Conservation (phyloP, 75 land plant genomes). For the Chamaecyparis obtusa region DNA sequence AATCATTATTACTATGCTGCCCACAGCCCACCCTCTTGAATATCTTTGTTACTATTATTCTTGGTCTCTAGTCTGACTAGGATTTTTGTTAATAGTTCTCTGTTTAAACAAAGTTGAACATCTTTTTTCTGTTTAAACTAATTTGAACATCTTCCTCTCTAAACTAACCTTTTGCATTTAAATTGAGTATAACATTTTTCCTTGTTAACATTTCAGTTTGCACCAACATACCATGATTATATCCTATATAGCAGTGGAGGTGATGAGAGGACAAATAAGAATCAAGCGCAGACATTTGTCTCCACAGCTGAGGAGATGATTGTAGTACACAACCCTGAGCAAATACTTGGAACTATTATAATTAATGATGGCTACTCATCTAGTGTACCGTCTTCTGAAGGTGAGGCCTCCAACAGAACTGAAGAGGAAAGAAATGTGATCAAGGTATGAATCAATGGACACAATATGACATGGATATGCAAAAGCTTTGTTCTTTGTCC, state of each 20-base stretch:
- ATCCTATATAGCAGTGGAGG: conserved; percentile 40
- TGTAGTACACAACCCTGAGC: not conserved
- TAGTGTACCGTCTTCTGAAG: conserved; percentile 7
- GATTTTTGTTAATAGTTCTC: no score
- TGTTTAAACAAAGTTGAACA: no score
- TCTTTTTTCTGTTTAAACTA: not conserved
- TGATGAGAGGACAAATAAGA: conserved; percentile 26
- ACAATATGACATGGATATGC: not conserved
- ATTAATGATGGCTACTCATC: not conserved
- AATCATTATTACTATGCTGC: no score
- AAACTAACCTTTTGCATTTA: not conserved
- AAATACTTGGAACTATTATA: not conserved
- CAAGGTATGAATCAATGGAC: not conserved
- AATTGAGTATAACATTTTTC: not conserved
- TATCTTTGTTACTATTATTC: no score
- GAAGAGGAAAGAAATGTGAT: not conserved
- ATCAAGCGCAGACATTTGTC: conserved; percentile 29
- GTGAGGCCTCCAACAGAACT: not conserved
- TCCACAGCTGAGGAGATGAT: conserved; percentile 35
- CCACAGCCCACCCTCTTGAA: no score
- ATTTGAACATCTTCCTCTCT: not conserved
- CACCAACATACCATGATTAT: conserved; percentile 50
- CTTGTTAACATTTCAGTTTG: conserved; percentile 30
- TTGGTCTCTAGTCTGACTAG: no score
- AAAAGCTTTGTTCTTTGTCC: not conserved